phyloP scores from a whole-genome alignment of 805 yeast species.

The Candida pseudofarinosa region DNA sequence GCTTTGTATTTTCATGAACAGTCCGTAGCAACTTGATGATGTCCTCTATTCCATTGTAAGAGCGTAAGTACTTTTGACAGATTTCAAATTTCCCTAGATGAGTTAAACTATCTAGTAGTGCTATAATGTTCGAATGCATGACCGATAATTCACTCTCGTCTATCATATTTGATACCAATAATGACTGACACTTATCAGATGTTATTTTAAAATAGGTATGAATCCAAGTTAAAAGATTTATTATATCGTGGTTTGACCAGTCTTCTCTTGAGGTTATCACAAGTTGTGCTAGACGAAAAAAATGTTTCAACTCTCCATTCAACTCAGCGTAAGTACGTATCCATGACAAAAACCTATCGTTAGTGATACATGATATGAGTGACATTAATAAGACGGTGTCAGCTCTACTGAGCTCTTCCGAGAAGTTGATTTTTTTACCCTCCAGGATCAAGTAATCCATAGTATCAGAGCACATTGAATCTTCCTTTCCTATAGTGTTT shows the following conservation, averaged over 20 bases:
- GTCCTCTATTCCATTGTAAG: slow-evolving; percentile 32
- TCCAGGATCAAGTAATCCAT: slow-evolving; percentile 6
- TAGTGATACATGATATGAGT: slow-evolving; percentile 18
- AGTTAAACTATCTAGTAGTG: slow-evolving; percentile 38
- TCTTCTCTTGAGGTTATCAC: slow-evolving; percentile 34
- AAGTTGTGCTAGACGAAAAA: slow-evolving; percentile 28
- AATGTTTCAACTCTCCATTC: slow-evolving; percentile 3
- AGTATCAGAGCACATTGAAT: slow-evolving; percentile 7
- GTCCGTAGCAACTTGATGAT: slow-evolving; percentile 34
- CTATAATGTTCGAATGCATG: slow-evolving; percentile 15
- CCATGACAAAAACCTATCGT: slow-evolving; percentile 30
- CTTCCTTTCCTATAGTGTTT: slow-evolving; percentile 10
- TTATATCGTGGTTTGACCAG: slow-evolving; percentile 37
- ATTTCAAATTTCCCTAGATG: slow-evolving; percentile 39
- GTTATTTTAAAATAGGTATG: slow-evolving; percentile 23
- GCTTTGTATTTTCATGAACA: slow-evolving; percentile 39
- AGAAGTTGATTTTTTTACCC: slow-evolving; percentile 10
- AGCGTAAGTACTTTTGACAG: slow-evolving; percentile 37
- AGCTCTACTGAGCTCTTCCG: slow-evolving; percentile 6
- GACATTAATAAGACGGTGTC: slow-evolving; percentile 18
- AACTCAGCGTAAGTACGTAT: slow-evolving; percentile 3
- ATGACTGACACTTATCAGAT: slow-evolving; percentile 9
- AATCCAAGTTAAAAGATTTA: slow-evolving; percentile 41
- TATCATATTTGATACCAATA: slow-evolving; percentile 12
- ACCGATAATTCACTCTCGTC: slow-evolving; percentile 8